Evolutionary conservation across 805 yeast species (phyloP).

Genomic region (Saccharomycopsis fermentans): DNA sequence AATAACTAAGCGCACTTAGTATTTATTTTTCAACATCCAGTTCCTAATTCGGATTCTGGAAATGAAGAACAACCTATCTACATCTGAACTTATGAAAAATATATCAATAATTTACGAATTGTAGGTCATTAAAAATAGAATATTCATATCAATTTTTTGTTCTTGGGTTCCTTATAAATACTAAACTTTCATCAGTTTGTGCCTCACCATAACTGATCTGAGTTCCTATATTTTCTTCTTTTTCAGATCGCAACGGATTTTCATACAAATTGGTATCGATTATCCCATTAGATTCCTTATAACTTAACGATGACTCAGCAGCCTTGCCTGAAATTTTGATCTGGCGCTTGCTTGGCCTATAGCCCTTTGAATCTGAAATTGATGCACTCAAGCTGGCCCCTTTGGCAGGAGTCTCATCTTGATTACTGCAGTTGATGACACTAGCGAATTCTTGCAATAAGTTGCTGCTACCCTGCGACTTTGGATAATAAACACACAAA

Average conservation of each 20-base stretch:
- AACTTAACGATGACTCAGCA: constrained; percentile 13
- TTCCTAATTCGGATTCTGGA: neutral
- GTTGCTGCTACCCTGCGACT: neutral
- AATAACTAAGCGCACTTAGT: neutral
- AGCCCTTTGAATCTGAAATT: neutral
- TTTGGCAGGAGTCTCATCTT: neutral
- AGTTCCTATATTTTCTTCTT: constrained; percentile 6
- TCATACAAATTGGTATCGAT: neutral
- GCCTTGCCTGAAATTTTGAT: constrained; percentile 15
- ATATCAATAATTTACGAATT: too few relatives aligned
- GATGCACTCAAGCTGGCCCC: neutral
- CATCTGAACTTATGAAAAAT: too few relatives aligned
- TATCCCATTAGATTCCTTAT: neutral
- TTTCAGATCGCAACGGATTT: neutral
- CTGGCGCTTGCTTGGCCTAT: neutral
- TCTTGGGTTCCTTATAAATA: neutral
- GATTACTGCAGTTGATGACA: neutral
- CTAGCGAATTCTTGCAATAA: neutral
- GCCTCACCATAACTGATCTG: constrained; percentile 10
- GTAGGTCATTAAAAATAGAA: too few relatives aligned
- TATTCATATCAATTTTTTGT: neutral
- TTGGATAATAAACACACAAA: constrained; percentile 52
- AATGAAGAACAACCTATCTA: too few relatives aligned
- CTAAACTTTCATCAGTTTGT: neutral
- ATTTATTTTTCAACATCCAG: neutral